phyloP scores from a whole-genome alignment of 345 rosid species.

The Brassica nigra region DNA sequence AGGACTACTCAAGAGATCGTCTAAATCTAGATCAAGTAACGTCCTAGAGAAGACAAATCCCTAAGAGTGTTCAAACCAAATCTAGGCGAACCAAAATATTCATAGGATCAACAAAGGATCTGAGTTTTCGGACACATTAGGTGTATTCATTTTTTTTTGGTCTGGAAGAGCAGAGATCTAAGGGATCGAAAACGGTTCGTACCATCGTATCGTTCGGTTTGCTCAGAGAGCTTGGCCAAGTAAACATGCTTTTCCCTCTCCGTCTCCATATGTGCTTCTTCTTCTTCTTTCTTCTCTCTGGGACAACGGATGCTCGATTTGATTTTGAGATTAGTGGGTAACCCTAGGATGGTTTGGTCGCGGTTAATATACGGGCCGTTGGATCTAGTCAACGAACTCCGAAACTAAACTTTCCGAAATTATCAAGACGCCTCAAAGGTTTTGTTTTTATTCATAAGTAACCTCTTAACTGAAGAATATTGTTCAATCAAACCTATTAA shows the following conservation, averaged over 20 bases:
- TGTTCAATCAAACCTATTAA: constrained; percentile 2
- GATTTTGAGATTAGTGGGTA: constrained; percentile 38
- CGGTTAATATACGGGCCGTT: constrained; percentile 26
- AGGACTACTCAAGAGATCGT: constrained; percentile 4
- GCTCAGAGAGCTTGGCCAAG: constrained; percentile 88
- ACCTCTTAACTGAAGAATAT: not conserved
- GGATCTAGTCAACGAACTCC: constrained; percentile 36
- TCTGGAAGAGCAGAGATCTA: constrained; percentile 12
- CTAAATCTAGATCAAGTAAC: constrained; percentile 22
- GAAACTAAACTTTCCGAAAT: not conserved
- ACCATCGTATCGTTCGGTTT: constrained; percentile 95
- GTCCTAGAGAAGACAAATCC: constrained; percentile 1
- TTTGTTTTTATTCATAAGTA: not conserved
- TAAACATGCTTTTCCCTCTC: constrained; percentile 84
- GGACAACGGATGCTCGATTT: constrained; percentile 19
- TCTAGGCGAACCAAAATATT: not conserved
- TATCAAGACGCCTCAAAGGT: not conserved
- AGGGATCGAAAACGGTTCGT: not conserved
- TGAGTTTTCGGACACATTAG: constrained; percentile 11
- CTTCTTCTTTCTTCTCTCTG: constrained; percentile 9
- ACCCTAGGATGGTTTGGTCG: constrained; percentile 32
- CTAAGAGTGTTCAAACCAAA: not conserved
- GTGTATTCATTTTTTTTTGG: not conserved
- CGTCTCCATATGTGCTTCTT: constrained; percentile 58
- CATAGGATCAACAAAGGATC: constrained; percentile 22